A percentile compares a stretch with the other conserved stretches of the same genome.
Conservation (phyloP, 2,329 filamentous ascomycete species). For the Alternaria rosae region DNA sequence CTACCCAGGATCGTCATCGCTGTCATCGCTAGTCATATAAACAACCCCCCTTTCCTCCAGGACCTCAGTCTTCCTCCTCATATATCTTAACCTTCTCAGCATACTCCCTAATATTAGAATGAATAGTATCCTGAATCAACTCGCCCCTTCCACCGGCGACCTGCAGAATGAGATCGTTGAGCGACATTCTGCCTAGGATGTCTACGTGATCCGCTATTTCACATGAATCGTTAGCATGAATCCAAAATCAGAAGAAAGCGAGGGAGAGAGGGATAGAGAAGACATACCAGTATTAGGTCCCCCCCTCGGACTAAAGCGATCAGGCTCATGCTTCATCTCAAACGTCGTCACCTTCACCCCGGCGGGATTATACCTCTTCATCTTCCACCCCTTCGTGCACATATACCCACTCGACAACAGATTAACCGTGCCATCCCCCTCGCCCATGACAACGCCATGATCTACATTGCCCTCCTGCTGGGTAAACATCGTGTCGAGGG, state of each 20-base stretch:
- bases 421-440: constrained; percentile 95
- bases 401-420: constrained; percentile 93
- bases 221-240: constrained; percentile 9
- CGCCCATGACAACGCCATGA: constrained; percentile 92
- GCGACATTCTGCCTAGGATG: constrained; percentile 84
- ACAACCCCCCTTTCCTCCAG: neutral
- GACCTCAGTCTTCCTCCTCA: constrained; percentile 55
- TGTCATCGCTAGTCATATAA: neutral
- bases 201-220: constrained; percentile 85
- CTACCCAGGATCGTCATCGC: neutral
- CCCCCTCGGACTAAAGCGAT: constrained; percentile 83
- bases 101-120: constrained; percentile 84
- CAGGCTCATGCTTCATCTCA: constrained; percentile 97
- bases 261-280: neutral
- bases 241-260: neutral
- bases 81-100: constrained; percentile 83
- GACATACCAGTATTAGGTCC: constrained; percentile 68
- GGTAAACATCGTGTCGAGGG: constrained; percentile 61
- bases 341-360: constrained; percentile 81
- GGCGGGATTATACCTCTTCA: constrained; percentile 92
- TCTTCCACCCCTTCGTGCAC: constrained; percentile 94
- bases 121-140: constrained; percentile 76
- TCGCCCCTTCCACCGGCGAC: constrained; percentile 87
- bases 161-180: constrained; percentile 89
- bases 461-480: constrained; percentile 61